Evolutionary conservation across 1,284 basidiomycete genomes (phyloP).

Genomic region (Pascua sp.): DNA sequence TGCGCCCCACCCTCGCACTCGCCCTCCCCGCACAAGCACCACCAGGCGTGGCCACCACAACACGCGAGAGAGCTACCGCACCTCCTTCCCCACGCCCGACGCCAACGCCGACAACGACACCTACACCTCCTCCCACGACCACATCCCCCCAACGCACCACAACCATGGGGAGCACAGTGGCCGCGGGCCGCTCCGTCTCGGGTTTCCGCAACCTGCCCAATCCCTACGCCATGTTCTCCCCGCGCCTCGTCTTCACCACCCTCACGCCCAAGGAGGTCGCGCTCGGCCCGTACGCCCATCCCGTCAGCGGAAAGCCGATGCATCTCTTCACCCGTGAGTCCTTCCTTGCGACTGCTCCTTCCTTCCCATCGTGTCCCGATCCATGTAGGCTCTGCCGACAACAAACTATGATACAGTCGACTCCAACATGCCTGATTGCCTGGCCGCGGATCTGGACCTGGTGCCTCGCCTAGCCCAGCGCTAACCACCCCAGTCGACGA

Average conservation of each 20-base stretch:
- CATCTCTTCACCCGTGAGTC: slow-evolving; percentile 39
- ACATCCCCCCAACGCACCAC: slow-evolving; percentile 1
- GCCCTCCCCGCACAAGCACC: no score
- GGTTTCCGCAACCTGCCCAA: slow-evolving; percentile 29
- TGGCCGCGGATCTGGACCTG: no score
- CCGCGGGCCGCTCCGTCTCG: neutral
- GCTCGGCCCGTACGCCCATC: slow-evolving; percentile 32
- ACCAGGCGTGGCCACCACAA: no score
- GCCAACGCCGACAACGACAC: no score
- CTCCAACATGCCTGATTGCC: neutral
- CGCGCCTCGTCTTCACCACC: slow-evolving; percentile 44
- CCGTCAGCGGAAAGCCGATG: slow-evolving; percentile 26
- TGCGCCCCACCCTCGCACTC: no score
- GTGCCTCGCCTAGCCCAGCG: neutral
- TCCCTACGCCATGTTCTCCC: slow-evolving; percentile 34
- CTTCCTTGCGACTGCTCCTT: neutral
- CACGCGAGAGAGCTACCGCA: no score
- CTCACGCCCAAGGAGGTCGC: slow-evolving; percentile 26
- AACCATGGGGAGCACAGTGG: neutral
- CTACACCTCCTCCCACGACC: no score
- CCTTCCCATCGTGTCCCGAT: slow-evolving; percentile 63
- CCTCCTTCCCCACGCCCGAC: no score
- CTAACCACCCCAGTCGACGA: slow-evolving; percentile 56
- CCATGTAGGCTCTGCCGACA: no score
- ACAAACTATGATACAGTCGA: no score